Percentiles rank a stretch among this genome's conserved stretches.
Evolutionary conservation across 2,329 filamentous ascomycete species (phyloP).

Genomic region (Byssothecium circinans): DNA sequence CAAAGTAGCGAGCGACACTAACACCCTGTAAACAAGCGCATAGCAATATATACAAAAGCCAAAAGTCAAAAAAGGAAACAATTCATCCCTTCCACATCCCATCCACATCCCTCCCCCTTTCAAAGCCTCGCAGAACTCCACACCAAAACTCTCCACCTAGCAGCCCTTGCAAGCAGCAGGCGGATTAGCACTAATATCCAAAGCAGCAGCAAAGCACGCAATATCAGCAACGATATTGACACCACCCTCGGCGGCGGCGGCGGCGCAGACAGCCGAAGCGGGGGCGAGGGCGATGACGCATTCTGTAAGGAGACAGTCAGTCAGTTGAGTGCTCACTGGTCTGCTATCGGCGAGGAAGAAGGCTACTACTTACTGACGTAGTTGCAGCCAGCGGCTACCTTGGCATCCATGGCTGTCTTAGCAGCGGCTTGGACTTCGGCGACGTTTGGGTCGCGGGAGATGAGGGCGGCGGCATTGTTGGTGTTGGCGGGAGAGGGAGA

Average conservation of each 20-base stretch:
- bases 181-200: slow-evolving; percentile 6
- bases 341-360: neutral
- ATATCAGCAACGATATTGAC: slow-evolving; percentile 14
- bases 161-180: slow-evolving; percentile 8
- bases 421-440: slow-evolving; percentile 8
- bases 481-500: slow-evolving; percentile 2
- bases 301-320: too few relatives aligned
- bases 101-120: too few relatives aligned
- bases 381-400: slow-evolving; percentile 11
- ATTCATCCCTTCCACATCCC: too few relatives aligned
- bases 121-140: too few relatives aligned
- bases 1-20: too few relatives aligned
- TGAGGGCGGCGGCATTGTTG: neutral
- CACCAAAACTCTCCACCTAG: neutral
- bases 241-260: slow-evolving; percentile 12
- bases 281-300: slow-evolving; percentile 16
- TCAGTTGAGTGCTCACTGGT: neutral
- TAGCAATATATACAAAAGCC: too few relatives aligned
- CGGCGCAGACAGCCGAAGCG: slow-evolving; percentile 12
- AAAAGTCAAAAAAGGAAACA: too few relatives aligned
- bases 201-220: slow-evolving; percentile 13
- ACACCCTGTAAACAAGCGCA: too few relatives aligned
- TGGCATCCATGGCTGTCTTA: slow-evolving; percentile 6
- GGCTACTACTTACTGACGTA: slow-evolving; percentile 10
- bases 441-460: slow-evolving; percentile 4